These are phyloP conservation scores for Solanum hybrid DNA, from an alignment of 305 asterid genomes.

Conservation along the genomic window DNA sequence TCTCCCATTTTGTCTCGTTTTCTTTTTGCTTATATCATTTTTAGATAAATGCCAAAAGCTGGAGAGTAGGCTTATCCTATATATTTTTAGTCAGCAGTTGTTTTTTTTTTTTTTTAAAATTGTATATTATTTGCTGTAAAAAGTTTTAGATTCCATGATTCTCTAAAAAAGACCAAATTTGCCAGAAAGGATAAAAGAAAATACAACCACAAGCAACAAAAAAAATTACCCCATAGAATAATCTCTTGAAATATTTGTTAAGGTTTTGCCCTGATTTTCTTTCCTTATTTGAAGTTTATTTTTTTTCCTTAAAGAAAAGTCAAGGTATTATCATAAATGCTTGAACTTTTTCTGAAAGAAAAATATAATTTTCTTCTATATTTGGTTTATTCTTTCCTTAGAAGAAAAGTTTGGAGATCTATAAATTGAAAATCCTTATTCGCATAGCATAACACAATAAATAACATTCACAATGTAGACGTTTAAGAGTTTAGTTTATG, in stretches of 20 bases:
- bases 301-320: no score
- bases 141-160: neutral
- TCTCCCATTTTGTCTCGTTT: conserved; percentile 11
- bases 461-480: no score
- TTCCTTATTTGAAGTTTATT: no score
- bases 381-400: no score
- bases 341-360: no score
- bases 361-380: no score
- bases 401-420: no score
- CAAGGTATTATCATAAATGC: no score
- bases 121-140: neutral
- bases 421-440: no score
- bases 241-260: conserved; percentile 10
- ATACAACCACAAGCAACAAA: conserved; percentile 12
- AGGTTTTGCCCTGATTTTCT: no score
- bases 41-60: neutral
- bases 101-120: neutral
- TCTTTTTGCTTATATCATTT: neutral
- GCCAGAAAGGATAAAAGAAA: conserved; percentile 10
- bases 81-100: neutral
- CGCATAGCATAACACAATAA: no score
- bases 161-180: neutral
- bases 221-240: neutral
- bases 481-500: no score
- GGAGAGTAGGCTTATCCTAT: neutral